phyloP scores from a whole-genome alignment of 2,329 filamentous ascomycete genomes.

The Pseudogymnoascus sp. region DNA sequence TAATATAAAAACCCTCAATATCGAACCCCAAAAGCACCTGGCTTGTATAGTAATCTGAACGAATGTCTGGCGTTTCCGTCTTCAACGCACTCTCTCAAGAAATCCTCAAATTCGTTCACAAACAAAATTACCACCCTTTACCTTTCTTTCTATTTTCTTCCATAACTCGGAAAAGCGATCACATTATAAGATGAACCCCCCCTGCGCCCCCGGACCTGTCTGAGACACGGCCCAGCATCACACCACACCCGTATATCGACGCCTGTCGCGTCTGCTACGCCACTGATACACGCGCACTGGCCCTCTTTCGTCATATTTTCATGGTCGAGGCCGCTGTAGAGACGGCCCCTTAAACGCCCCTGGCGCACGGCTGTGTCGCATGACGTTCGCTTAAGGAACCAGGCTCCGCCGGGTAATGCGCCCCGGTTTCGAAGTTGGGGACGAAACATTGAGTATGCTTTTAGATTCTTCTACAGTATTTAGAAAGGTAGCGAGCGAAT shows the following conservation, averaged over 20 bases:
- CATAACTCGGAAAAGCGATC: slow-evolving; percentile 9
- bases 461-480: background rate
- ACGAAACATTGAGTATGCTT: background rate
- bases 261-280: slow-evolving; percentile 4
- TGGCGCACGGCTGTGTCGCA: slow-evolving; percentile 4
- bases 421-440: background rate
- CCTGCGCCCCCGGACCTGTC: background rate
- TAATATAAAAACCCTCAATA: slow-evolving; percentile 6
- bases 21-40: slow-evolving; percentile 4
- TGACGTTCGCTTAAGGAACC: background rate
- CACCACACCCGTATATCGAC: background rate
- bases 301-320: background rate
- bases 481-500: background rate
- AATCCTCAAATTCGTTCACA: background rate
- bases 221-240: slow-evolving; percentile 2
- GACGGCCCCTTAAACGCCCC: slow-evolving; percentile 7
- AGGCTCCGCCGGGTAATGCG: background rate
- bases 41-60: background rate
- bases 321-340: background rate
- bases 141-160: background rate
- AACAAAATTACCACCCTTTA: slow-evolving; percentile 6
- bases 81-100: background rate
- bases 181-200: background rate
- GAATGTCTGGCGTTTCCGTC: background rate
- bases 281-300: slow-evolving; percentile 6